Evolutionary conservation across 495 filamentous ascomycete species (phyloP).

Genomic region (Penicillium cataractarum): DNA sequence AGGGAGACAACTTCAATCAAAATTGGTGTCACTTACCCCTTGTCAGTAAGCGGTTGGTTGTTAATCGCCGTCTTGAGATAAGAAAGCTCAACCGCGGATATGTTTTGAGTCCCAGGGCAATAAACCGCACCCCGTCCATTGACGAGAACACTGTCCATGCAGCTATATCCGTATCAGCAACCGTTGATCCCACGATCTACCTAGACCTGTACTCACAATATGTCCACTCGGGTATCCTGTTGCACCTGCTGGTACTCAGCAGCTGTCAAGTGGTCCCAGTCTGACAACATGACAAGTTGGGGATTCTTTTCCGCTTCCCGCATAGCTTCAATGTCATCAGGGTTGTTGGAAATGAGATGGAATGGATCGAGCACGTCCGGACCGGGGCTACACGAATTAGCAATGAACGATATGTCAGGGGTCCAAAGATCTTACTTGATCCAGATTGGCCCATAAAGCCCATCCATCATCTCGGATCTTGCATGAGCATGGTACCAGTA

Average conservation of each 20-base stretch:
- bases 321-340: conserved; percentile 47
- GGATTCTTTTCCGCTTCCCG: conserved; percentile 47
- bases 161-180: conserved; percentile 24
- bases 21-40: conserved; percentile 42
- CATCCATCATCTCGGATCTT: conserved; percentile 52
- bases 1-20: not conserved
- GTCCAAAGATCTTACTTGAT: conserved; percentile 31
- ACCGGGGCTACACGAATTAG: conserved; percentile 34
- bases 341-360: conserved; percentile 45
- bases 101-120: conserved; percentile 43
- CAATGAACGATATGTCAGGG: not conserved
- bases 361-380: conserved; percentile 44
- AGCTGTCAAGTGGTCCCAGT: conserved; percentile 57
- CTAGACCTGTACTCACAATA: conserved; percentile 33
- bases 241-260: conserved; percentile 43
- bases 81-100: conserved; percentile 35
- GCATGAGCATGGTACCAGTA: conserved; percentile 55
- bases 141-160: conserved; percentile 54
- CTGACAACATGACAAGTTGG: conserved; percentile 53
- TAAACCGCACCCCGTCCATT: conserved; percentile 57
- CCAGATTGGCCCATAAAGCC: conserved; percentile 53
- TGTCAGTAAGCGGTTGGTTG: conserved; percentile 48
- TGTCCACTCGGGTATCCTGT: conserved; percentile 38
- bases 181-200: too few species aligned
- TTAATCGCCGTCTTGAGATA: conserved; percentile 36